Base-by-base conservation (phyloP, 2,329 filamentous ascomycete genomes). In the Fusarium ambrosium region DNA sequence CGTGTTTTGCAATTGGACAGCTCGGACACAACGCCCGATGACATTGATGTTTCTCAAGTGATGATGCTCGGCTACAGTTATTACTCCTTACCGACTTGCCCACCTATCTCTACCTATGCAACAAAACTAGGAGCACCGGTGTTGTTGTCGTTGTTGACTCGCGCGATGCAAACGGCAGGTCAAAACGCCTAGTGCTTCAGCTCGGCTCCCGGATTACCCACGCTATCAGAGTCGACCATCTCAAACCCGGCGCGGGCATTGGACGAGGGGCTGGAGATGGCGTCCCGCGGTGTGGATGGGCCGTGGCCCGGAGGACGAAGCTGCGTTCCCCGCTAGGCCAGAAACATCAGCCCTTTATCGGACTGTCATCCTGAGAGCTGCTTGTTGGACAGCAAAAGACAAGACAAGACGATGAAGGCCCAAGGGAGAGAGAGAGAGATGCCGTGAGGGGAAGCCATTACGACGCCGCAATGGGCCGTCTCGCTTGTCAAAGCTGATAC, bases 251-350 rank as follows among this genome's bases (percentile, higher is more conserved):
- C 29, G 39, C 59, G 16, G 58, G 58, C 58, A 43, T 36, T 61
- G 37, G 59, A 41, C 41, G 59, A 61, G 59, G 59, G 59, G 59
- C 32, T 62, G n/a, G 20, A 48, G 39, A 62, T 62, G 41, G 59
- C 41, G 59, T 62, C 39, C 41, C 59, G 27, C 39, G 59, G 24
- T 32, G 39, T 62, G 59, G 59, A 45, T 62, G 39, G 55, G 29
- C 4, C 14, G 16, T 61, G 58, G 36, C 36, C 58, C 59, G 43
- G 43, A 20, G 24, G 58, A 61, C 58, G 37, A 18, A 43, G 22
- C 37, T 29, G 37, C 58, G 58, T 61, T 9, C 11, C n/a, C 20
- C 37, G 27, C 39, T 48, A 62, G 20, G n/a, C 59, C 41, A 13
- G 59, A 62, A 48, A 41, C 41, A 62, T 62, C 41, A 48, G 61